Evolutionary conservation across 139 green algal genomes (phyloP).

Genomic region (Raphidocelis subcapitata): DNA sequence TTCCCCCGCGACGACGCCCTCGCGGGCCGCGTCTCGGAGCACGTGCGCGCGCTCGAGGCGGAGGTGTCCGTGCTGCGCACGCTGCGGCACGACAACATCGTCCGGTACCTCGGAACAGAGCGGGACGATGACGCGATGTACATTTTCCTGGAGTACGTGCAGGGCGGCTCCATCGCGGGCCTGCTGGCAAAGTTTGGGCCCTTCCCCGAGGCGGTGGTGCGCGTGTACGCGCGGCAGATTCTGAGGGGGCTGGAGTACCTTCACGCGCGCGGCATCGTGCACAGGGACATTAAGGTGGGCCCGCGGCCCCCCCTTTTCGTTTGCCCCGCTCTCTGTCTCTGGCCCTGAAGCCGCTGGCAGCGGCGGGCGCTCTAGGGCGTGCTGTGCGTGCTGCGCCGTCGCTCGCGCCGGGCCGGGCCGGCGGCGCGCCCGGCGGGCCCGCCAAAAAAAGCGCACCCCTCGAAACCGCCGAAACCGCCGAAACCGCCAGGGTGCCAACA

Average conservation of each 20-base stretch:
- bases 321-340: too few relatives aligned
- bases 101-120: conserved; percentile 92
- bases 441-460: too few relatives aligned
- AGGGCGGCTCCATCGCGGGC: conserved; percentile 89
- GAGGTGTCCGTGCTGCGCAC: conserved; percentile 83
- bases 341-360: too few relatives aligned
- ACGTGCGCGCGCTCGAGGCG: conserved; percentile 76
- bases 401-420: too few relatives aligned
- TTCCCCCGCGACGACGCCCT: conserved; percentile 51
- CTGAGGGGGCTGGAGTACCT: conserved; percentile 91
- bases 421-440: too few relatives aligned
- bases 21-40: conserved; percentile 51
- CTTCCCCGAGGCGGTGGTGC: conserved; percentile 64
- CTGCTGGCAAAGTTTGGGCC: conserved; percentile 86
- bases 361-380: too few relatives aligned
- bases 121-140: conserved; percentile 71
- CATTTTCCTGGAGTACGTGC: conserved; percentile 98
- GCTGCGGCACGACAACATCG: conserved; percentile 91
- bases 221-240: conserved; percentile 79
- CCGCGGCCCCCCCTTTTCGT: too few relatives aligned
- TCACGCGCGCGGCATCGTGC: conserved; percentile 86
- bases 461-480: too few relatives aligned
- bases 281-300: conserved; percentile 59
- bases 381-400: too few relatives aligned
- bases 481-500: conserved; percentile 87